A percentile compares a stretch with the other conserved stretches of the same genome.
phyloP scores from a whole-genome alignment of 192 early-diverging fungal species.

The Backusella westeae region DNA sequence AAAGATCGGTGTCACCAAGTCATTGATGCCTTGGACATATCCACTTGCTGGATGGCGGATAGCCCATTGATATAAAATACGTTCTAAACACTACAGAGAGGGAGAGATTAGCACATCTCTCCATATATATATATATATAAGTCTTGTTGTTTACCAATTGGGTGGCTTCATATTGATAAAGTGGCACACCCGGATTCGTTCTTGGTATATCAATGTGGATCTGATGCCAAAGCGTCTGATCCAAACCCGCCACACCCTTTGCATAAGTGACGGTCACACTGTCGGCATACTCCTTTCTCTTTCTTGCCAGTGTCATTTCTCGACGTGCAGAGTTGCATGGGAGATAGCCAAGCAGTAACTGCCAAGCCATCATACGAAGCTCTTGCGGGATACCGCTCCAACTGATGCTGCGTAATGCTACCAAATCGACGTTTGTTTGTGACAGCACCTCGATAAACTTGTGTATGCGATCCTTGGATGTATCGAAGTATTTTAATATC shows the following conservation, averaged over 20 bases:
- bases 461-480: conserved; percentile 32
- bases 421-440: conserved; percentile 67
- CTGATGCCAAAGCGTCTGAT: conserved; percentile 91
- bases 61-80: conserved; percentile 96
- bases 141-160: conserved; percentile 60
- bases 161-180: conserved; percentile 80
- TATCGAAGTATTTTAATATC: conserved; percentile 6
- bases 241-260: conserved; percentile 72
- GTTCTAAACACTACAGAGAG: conserved; percentile 63
- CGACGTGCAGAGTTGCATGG: conserved; percentile 87
- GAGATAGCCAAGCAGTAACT: conserved; percentile 90
- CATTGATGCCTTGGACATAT: conserved; percentile 99
- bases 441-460: conserved; percentile 51
- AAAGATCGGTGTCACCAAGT: conserved; percentile 95
- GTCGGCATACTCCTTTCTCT: conserved; percentile 93
- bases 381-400: conserved; percentile 93
- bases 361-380: conserved; percentile 88
- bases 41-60: conserved; percentile 97
- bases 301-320: conserved; percentile 78
- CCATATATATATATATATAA: background rate
- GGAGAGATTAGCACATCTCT: no score
- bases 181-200: conserved; percentile 80
- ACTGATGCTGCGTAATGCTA: conserved; percentile 75
- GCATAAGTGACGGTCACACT: conserved; percentile 80
- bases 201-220: conserved; percentile 95